These are phyloP conservation scores for Beverwykella pulmonaria DNA, from an alignment of 495 filamentous ascomycete genomes.

Conservation along the genomic window DNA sequence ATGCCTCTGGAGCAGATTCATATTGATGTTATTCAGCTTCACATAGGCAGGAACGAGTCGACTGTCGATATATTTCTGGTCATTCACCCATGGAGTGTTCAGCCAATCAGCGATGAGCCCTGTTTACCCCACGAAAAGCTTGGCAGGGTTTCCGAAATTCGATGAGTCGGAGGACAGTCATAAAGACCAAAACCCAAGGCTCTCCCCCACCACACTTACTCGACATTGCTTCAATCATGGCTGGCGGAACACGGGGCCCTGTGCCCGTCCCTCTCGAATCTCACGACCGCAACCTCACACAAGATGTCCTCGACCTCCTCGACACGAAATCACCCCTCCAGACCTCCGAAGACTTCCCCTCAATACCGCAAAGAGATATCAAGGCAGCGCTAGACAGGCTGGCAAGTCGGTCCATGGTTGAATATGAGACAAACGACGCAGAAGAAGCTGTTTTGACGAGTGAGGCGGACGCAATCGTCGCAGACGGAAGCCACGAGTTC, in stretches of 20 bases:
- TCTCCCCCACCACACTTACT: not conserved
- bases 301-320: slow-evolving; percentile 45
- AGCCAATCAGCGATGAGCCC: not conserved
- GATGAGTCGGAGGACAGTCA: slow-evolving; percentile 14
- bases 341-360: slow-evolving; percentile 76
- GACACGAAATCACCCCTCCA: slow-evolving; percentile 61
- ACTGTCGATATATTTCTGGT: too few relatives aligned
- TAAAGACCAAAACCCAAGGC: not conserved
- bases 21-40: too few relatives aligned
- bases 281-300: slow-evolving; percentile 40
- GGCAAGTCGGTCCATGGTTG: slow-evolving; percentile 78
- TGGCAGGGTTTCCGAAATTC: slow-evolving; percentile 16
- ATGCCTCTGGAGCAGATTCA: too few relatives aligned
- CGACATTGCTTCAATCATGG: slow-evolving; percentile 38
- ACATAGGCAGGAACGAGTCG: too few relatives aligned
- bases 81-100: too few relatives aligned
- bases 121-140: not conserved
- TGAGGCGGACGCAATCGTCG: slow-evolving; percentile 76
- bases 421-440: slow-evolving; percentile 76
- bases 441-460: slow-evolving; percentile 77
- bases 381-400: slow-evolving; percentile 89
- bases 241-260: slow-evolving; percentile 44
- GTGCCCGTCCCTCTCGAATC: slow-evolving; percentile 45
- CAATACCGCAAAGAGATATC: slow-evolving; percentile 66
- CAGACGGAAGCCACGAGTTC: slow-evolving; percentile 90